phyloP scores from a whole-genome alignment of 2,329 filamentous ascomycete genomes.

The Arthrobotrys entomopaga region DNA sequence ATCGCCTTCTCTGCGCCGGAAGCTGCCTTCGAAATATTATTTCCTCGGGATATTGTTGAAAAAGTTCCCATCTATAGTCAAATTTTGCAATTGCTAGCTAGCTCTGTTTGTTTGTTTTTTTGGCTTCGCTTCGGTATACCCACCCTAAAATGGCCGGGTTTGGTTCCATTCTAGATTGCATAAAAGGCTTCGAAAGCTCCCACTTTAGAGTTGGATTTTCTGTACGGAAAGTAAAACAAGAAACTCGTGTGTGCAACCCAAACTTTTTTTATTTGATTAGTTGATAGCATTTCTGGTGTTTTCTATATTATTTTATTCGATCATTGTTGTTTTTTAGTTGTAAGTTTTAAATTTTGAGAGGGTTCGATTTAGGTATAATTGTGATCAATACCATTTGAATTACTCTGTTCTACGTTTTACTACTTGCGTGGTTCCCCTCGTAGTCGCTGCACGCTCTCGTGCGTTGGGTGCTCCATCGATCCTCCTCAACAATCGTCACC shows the following conservation, averaged over 20 bases:
- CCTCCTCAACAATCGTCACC: neutral
- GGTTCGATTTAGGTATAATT: constrained; percentile 17
- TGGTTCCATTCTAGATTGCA: constrained; percentile 26
- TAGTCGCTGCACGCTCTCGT: constrained; percentile 13
- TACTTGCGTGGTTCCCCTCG: too few relatives aligned
- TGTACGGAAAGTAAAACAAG: neutral
- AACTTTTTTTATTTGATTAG: constrained; percentile 13
- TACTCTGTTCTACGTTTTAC: too few relatives aligned
- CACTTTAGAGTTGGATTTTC: constrained; percentile 9
- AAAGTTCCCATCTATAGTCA: constrained; percentile 12
- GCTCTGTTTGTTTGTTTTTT: too few relatives aligned
- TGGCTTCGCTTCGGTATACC: constrained; percentile 49
- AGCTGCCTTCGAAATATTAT: constrained; percentile 58
- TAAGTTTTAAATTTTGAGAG: constrained; percentile 1
- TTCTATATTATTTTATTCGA: constrained; percentile 12
- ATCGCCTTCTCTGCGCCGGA: constrained; percentile 46
- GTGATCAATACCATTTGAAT: constrained; percentile 1
- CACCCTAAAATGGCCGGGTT: constrained; percentile 20
- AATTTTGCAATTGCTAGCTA: neutral
- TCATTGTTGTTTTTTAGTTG: neutral
- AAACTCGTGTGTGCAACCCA: neutral
- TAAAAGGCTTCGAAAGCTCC: constrained; percentile 8
- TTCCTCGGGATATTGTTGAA: constrained; percentile 11
- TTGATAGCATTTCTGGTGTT: constrained; percentile 45
- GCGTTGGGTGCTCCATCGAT: constrained; percentile 17